A percentile compares a stretch with the other conserved stretches of the same genome.
phyloP scores from a whole-genome alignment of 306 rosid species.

The Corylus americana region DNA sequence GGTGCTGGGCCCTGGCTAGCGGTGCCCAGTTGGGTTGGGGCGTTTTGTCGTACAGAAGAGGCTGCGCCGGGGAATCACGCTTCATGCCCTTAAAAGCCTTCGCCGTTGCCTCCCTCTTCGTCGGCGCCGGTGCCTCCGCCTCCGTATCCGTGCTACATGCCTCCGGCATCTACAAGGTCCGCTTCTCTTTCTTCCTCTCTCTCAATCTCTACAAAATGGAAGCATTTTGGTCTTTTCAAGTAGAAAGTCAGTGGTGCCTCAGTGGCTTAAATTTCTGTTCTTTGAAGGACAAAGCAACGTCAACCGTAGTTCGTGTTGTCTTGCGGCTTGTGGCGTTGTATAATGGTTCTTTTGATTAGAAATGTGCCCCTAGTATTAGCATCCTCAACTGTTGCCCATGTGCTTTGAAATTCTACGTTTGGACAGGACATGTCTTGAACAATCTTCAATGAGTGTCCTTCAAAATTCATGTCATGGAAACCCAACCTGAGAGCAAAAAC shows the following conservation, averaged over 20 bases:
- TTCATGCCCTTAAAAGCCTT: conserved; percentile 82
- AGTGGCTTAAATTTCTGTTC: too few relatives aligned
- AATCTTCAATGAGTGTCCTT: neutral
- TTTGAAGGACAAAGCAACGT: too few relatives aligned
- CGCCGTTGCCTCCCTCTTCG: conserved; percentile 80
- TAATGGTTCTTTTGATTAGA: neutral
- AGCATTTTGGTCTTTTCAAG: neutral
- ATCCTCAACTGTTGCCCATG: neutral
- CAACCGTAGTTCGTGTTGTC: too few relatives aligned
- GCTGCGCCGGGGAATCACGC: conserved; percentile 49
- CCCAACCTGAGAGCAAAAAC: conserved; percentile 16
- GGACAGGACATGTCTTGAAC: neutral
- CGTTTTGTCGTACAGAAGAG: conserved; percentile 41
- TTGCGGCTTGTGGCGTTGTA: neutral
- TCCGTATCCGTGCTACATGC: conserved; percentile 52
- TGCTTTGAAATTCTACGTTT: neutral
- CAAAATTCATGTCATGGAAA: neutral
- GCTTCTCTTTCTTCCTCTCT: neutral
- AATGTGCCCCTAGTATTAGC: neutral
- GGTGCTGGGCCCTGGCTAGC: conserved; percentile 74
- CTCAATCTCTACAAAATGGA: too few relatives aligned
- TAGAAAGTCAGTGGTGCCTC: too few relatives aligned
- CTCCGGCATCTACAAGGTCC: conserved; percentile 62
- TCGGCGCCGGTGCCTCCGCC: conserved; percentile 54
- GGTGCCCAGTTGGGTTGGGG: conserved; percentile 69